phyloP scores from a whole-genome alignment of 2,329 filamentous ascomycete species.

The Chrysoporthe puriensis region DNA sequence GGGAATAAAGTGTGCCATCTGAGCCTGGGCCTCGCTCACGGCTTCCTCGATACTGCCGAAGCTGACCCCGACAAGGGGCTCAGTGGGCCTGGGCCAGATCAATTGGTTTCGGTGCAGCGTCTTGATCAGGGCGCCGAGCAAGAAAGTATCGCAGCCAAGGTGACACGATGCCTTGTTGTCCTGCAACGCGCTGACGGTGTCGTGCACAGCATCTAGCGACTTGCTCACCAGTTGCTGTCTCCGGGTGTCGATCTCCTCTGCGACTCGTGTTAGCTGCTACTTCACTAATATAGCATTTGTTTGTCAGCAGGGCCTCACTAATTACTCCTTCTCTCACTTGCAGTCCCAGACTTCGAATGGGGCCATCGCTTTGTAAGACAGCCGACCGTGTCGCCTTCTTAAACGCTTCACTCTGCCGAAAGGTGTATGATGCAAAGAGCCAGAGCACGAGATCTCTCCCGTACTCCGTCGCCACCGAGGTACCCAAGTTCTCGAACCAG shows the following conservation, averaged over 20 bases:
- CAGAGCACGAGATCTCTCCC: slow-evolving; percentile 36
- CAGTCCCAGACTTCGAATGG: slow-evolving; percentile 34
- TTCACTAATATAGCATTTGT: neutral
- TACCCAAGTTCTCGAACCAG: slow-evolving; percentile 42
- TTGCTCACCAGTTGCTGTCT: slow-evolving; percentile 34
- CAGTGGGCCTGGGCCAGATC: slow-evolving; percentile 35
- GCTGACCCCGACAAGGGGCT: slow-evolving; percentile 34
- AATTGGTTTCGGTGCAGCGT: slow-evolving; percentile 35
- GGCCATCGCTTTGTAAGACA: slow-evolving; percentile 33
- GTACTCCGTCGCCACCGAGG: slow-evolving; percentile 26
- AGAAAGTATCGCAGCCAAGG: slow-evolving; percentile 35
- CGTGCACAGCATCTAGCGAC: slow-evolving; percentile 32
- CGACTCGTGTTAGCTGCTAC: neutral
- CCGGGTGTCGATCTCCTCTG: slow-evolving; percentile 36
- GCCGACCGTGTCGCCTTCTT: slow-evolving; percentile 34
- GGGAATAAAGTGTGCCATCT: slow-evolving; percentile 13
- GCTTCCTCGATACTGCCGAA: slow-evolving; percentile 33
- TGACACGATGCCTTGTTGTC: slow-evolving; percentile 27
- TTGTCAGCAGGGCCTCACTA: slow-evolving; percentile 28
- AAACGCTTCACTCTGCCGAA: slow-evolving; percentile 36
- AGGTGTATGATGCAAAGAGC: slow-evolving; percentile 39
- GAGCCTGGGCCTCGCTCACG: slow-evolving; percentile 32
- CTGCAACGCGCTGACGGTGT: slow-evolving; percentile 33
- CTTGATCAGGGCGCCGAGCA: slow-evolving; percentile 37
- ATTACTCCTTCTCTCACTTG: slow-evolving; percentile 38